These are phyloP conservation scores for Cystobasidium slooffiae DNA, from an alignment of 1,284 basidiomycete genomes.

Conservation along the genomic window DNA sequence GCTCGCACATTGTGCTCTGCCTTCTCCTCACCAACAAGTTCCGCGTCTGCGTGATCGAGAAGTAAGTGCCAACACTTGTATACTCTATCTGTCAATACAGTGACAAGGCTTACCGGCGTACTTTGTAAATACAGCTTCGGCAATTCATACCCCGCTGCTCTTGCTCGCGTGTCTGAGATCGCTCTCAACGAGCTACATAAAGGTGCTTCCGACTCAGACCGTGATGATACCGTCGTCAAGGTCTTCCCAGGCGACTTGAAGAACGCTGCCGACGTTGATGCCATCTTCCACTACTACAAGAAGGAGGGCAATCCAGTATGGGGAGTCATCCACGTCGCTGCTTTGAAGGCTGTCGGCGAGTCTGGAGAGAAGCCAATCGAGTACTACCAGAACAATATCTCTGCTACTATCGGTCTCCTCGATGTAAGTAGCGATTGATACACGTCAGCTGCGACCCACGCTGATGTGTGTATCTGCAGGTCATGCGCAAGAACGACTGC, in stretches of 20 bases:
- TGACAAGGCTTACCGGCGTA: conserved; percentile 5
- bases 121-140: conserved; percentile 53
- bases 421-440: conserved; percentile 55
- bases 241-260: conserved; percentile 75
- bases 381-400: conserved; percentile 91
- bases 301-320: conserved; percentile 86
- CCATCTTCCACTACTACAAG: conserved; percentile 68
- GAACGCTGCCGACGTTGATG: conserved; percentile 69
- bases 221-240: conserved; percentile 66
- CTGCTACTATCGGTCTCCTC: conserved; percentile 78
- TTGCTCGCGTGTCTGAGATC: conserved; percentile 58
- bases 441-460: not conserved
- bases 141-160: conserved; percentile 59
- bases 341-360: conserved; percentile 97
- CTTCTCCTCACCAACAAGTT: conserved; percentile 58
- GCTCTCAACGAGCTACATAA: conserved; percentile 57
- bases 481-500: conserved; percentile 83
- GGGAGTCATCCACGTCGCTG: conserved; percentile 95
- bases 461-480: conserved; percentile 58
- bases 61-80: conserved; percentile 46
- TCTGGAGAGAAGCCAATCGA: conserved; percentile 90
- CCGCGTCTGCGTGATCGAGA: conserved; percentile 56
- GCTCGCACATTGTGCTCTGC: conserved; percentile 59
- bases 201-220: conserved; percentile 56
- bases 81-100: not conserved